A percentile compares a stretch with the other conserved stretches of the same genome.
phyloP scores from a whole-genome alignment of 306 rosid species.

The Delonix regia region DNA sequence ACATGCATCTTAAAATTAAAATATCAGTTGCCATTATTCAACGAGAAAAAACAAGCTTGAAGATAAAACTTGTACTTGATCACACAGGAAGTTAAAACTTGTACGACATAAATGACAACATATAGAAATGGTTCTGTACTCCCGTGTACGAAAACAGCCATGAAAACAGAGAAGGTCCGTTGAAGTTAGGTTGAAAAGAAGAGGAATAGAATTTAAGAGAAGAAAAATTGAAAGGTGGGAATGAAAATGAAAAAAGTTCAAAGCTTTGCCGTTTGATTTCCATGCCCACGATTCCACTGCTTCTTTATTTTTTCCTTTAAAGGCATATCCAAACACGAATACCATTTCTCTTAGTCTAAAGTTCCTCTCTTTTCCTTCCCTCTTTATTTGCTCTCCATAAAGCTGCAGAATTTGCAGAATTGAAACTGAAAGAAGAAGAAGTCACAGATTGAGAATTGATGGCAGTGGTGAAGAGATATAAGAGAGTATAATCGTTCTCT shows the following conservation, averaged over 20 bases:
- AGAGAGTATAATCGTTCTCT: neutral
- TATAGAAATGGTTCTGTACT: neutral
- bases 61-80: constrained; percentile 12
- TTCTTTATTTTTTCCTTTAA: constrained; percentile 31
- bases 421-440: constrained; percentile 34
- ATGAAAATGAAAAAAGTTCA: neutral
- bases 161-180: neutral
- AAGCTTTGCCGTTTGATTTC: constrained; percentile 36
- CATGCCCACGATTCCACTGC: constrained; percentile 43
- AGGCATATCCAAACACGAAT: constrained; percentile 40
- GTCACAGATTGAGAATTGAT: constrained; percentile 26
- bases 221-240: neutral
- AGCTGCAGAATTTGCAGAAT: constrained; percentile 38
- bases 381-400: constrained; percentile 41
- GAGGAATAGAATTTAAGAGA: neutral
- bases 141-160: neutral
- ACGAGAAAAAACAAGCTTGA: neutral
- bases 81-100: neutral
- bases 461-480: constrained; percentile 27
- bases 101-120: constrained; percentile 8
- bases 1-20: neutral
- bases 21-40: neutral
- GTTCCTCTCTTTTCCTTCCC: constrained; percentile 36
- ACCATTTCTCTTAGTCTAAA: constrained; percentile 24
- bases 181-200: neutral